phyloP scores from a whole-genome alignment of 1,284 basidiomycete genomes.

The Ustilago loliicola region DNA sequence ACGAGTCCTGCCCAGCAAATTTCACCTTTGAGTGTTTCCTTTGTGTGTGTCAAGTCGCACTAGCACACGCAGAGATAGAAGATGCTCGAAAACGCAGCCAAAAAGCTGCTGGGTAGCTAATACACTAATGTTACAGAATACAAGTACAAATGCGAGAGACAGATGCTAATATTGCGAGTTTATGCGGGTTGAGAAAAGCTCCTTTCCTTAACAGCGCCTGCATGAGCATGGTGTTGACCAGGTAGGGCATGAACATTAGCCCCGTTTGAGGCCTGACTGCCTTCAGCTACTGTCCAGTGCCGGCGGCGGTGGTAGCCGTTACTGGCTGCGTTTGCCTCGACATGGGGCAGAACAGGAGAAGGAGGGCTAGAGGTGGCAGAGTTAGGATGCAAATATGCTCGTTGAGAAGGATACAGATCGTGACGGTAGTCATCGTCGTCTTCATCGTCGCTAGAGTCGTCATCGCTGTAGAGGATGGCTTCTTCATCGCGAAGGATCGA shows the following conservation, averaged over 20 bases:
- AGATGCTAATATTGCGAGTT: background rate
- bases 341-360: conserved; percentile 20
- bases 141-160: background rate
- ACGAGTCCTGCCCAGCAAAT: too few relatives aligned
- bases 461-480: conserved; percentile 37
- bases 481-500: conserved; percentile 45
- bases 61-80: too few relatives aligned
- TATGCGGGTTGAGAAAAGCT: conserved; percentile 32
- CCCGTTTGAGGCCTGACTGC: conserved; percentile 34
- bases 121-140: conserved; percentile 17
- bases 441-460: conserved; percentile 27
- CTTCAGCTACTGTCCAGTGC: conserved; percentile 42
- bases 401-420: conserved; percentile 13
- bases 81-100: background rate
- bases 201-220: conserved; percentile 15
- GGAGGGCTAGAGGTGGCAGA: conserved; percentile 9
- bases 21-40: too few relatives aligned
- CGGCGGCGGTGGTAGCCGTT: conserved; percentile 24
- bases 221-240: background rate
- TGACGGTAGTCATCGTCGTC: conserved; percentile 20
- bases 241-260: conserved; percentile 17
- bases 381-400: conserved; percentile 10
- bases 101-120: conserved; percentile 11
- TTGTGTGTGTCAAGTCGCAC: too few relatives aligned
- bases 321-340: conserved; percentile 8